Conservation (phyloP, 106 monocot species). For the Allium cepa region DNA sequence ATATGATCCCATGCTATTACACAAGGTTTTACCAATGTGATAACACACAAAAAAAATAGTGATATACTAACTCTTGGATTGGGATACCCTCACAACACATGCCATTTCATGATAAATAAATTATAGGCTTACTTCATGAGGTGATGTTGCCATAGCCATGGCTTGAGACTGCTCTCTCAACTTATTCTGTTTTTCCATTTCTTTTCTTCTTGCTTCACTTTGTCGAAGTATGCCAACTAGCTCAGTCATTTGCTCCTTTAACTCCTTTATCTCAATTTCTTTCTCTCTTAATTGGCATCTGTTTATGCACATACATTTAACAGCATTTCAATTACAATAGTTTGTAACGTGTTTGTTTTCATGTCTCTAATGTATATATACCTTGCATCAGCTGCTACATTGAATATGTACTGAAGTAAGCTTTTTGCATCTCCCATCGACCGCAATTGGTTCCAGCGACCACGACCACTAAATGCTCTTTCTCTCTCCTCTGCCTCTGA, state of each 20-base stretch:
- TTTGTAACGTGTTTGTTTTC: too few species aligned
- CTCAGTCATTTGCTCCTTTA: conserved; percentile 78
- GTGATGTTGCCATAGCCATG: conserved; percentile 24
- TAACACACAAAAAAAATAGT: too few species aligned
- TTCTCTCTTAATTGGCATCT: conserved; percentile 80
- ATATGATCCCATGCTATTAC: too few species aligned
- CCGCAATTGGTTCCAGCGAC: conserved; percentile 83
- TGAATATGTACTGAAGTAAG: conserved; percentile 76
- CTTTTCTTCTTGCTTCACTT: conserved; percentile 77
- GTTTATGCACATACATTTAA: conserved; percentile 3
- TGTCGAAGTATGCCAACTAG: conserved; percentile 68
- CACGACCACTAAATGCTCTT: conserved; percentile 60
- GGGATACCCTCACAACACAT: too few species aligned
- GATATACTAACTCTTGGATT: too few species aligned
- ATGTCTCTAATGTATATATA: conserved; percentile 1
- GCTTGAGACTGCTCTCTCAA: conserved; percentile 50
- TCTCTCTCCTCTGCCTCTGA: conserved; percentile 96
- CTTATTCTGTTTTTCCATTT: conserved; percentile 59
- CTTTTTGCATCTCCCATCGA: conserved; percentile 84
- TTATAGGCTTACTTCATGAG: conserved; percentile 32
- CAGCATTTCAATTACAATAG: neutral
- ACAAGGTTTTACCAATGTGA: too few species aligned
- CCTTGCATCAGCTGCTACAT: conserved; percentile 86
- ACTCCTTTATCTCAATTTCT: conserved; percentile 74
- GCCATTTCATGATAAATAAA: too few species aligned